Conservation (phyloP, 768 basidiomycete species). For the Suillus occidentalis region DNA sequence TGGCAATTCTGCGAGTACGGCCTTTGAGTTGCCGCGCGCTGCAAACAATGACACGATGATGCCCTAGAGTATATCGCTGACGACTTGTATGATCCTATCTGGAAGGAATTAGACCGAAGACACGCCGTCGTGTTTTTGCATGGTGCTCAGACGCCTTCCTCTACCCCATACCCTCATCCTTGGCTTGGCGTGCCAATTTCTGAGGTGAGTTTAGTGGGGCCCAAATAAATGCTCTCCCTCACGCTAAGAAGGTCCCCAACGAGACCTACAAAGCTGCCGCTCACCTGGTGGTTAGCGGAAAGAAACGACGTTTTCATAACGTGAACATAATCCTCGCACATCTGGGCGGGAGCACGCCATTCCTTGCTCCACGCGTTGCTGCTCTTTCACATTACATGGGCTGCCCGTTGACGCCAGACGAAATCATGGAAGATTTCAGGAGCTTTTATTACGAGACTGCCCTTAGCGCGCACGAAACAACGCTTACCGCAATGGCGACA, state of each 20-base stretch:
- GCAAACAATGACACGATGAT: not conserved
- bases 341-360: conserved; percentile 67
- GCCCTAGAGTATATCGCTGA: conserved; percentile 65
- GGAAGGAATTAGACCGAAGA: conserved; percentile 66
- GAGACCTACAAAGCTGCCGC: conserved; percentile 83
- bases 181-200: conserved; percentile 67
- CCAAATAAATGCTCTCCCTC: conserved; percentile 6
- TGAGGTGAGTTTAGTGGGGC: conserved; percentile 44
- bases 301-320: conserved; percentile 59
- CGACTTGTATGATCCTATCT: conserved; percentile 61
- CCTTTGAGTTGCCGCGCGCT: not conserved
- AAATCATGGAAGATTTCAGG: conserved; percentile 68
- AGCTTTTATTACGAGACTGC: conserved; percentile 78
- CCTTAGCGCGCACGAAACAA: conserved; percentile 55
- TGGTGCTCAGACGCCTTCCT: conserved; percentile 65
- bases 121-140: conserved; percentile 69
- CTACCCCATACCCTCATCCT: conserved; percentile 61
- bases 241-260: conserved; percentile 60
- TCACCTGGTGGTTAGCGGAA: conserved; percentile 71
- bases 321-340: conserved; percentile 72
- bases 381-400: conserved; percentile 71
- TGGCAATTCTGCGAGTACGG: conserved; percentile 53
- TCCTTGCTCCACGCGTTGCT: conserved; percentile 69
- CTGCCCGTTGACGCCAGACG: conserved; percentile 56
- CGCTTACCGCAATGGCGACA: conserved; percentile 48